Evolutionary conservation across 2,329 filamentous ascomycete species (phyloP), one percentile per base, ranked within the genome.

Genomic region (Fusarium phyllophilum): DNA sequence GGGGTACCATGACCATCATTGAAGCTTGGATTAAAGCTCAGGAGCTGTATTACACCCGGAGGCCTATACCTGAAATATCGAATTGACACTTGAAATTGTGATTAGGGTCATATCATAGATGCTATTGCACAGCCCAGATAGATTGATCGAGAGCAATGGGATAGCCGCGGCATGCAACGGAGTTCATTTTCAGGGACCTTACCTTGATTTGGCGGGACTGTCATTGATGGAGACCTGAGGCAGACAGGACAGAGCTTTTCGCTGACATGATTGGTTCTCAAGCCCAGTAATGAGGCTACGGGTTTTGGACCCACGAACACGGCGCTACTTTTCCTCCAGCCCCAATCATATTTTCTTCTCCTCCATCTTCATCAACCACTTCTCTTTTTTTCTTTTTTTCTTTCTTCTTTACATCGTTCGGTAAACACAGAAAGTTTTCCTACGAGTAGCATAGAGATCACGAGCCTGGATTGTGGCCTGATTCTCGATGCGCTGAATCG

Each of bases 271-370:
- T 78, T 78, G 77, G 77, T 51, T 62, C 20, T 26, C 42, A 31
- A 56, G 22, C 57, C 60, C 57, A 52, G 44, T 67, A 52, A 62
- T 70, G 65, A 65, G 54, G 56, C 66, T 66, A 54, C 54, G 46
- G 52, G 57, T 54, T 65, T 62, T 58, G 54, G 73, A 68, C 73
- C 75, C 76, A 78, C 75, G 38, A 57, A 66, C 71, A 67, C 58
- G 70, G 57, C 68, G 66, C 59, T 72, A 73, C 70, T 78, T 76
- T 74, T 78, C 66, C 65, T 76, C 63, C 68, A 73, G 59, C 62
- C 76, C 76, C 75, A 77, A 78, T 78, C 76, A 74, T 62, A 69
- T 64, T 66, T 73, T 73, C 73, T 77, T 73, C 70, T 66, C 74
- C 46, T 74, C 72, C 72, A 76, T 64, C 65, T 66, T 60, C 72